A percentile compares a stretch with the other conserved stretches of the same genome.
These are phyloP conservation scores for Pichiaceae sp. DNA, from an alignment of 1,139 yeast genomes.

Conservation along the genomic window DNA sequence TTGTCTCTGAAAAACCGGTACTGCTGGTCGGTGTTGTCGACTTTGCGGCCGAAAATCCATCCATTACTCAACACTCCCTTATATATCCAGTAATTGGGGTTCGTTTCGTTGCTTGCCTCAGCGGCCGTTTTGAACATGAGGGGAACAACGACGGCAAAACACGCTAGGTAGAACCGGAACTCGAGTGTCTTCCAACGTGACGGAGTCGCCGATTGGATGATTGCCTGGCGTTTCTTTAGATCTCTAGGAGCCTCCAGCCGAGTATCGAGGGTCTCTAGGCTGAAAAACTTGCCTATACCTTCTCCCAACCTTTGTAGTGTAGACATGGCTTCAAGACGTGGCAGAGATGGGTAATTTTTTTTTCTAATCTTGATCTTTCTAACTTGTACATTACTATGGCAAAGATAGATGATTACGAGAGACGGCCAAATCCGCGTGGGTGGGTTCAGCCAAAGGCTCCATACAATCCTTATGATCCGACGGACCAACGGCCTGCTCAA, in stretches of 20 bases:
- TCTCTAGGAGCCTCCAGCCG: slow-evolving; percentile 54
- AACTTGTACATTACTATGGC: neutral
- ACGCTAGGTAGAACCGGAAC: slow-evolving; percentile 55
- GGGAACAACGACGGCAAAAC: slow-evolving; percentile 67
- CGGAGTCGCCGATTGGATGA: slow-evolving; percentile 36
- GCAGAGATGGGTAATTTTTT: neutral
- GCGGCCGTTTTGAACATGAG: slow-evolving; percentile 74
- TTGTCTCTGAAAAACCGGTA: slow-evolving; percentile 83
- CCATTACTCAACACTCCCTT: slow-evolving; percentile 54
- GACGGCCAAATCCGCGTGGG: slow-evolving; percentile 75
- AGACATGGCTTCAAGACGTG: neutral
- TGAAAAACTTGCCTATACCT: slow-evolving; percentile 35
- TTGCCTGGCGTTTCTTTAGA: slow-evolving; percentile 31
- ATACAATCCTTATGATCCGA: slow-evolving; percentile 77
- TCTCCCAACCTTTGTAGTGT: neutral
- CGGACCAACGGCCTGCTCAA: slow-evolving; percentile 68
- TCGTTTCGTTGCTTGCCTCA: slow-evolving; percentile 69
- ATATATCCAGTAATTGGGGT: slow-evolving; percentile 66
- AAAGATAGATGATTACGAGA: slow-evolving; percentile 22
- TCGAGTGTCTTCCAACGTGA: slow-evolving; percentile 73
- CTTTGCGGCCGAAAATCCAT: slow-evolving; percentile 75
- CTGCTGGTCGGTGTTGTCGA: slow-evolving; percentile 86
- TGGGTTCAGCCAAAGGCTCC: slow-evolving; percentile 82
- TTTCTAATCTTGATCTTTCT: neutral
- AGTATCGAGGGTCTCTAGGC: slow-evolving; percentile 71